phyloP scores from a whole-genome alignment of 768 basidiomycete genomes.

The Cyclocybe aegerita region DNA sequence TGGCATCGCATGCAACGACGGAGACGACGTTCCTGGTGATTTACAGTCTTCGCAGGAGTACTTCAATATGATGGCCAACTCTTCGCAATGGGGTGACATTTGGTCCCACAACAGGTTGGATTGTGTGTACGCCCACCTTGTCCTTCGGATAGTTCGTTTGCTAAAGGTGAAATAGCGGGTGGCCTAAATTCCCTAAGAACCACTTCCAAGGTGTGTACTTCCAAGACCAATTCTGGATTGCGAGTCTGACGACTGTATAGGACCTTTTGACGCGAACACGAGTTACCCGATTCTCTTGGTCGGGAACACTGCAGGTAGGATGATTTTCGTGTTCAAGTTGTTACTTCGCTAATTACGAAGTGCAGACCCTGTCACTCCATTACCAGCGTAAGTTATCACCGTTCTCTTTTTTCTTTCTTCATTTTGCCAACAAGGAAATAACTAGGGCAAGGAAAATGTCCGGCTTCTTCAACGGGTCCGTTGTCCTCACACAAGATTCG shows the following conservation, averaged over 20 bases:
- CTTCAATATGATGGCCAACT: constrained; percentile 20
- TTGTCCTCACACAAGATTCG: constrained; percentile 42
- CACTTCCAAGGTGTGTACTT: too few species aligned
- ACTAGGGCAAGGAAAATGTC: constrained; percentile 40
- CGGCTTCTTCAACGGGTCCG: constrained; percentile 32
- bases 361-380: too few species aligned
- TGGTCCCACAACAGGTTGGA: constrained; percentile 26
- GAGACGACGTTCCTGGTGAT: constrained; percentile 24
- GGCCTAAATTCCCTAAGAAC: too few species aligned
- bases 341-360: too few species aligned
- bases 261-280: constrained; percentile 2
- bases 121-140: constrained; percentile 28
- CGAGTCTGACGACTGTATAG: background rate
- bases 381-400: too few species aligned
- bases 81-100: constrained; percentile 29
- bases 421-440: too few species aligned
- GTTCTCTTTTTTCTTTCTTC: too few species aligned
- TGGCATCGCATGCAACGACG: constrained; percentile 36
- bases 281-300: constrained; percentile 1
- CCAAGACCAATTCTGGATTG: too few species aligned
- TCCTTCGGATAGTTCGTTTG: too few species aligned
- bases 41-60: constrained; percentile 28
- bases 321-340: background rate
- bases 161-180: too few species aligned
- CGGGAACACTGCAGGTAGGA: constrained; percentile 3